phyloP scores from a whole-genome alignment of 768 basidiomycete species.

The Kwoniella bestiolae region DNA sequence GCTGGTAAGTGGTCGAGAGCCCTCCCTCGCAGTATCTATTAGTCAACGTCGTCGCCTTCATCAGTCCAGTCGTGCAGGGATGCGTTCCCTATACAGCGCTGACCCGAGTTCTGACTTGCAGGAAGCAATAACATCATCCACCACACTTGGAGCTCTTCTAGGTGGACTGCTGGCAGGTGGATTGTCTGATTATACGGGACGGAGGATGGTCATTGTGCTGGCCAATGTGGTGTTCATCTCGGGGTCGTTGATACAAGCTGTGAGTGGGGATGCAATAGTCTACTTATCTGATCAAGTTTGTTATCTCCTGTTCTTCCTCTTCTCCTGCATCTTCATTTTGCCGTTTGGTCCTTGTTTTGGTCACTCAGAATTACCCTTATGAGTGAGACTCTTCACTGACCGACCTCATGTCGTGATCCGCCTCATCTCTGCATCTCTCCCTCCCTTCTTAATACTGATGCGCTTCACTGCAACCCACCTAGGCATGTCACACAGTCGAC shows the following conservation, averaged over 20 bases:
- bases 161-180: slow-evolving; percentile 74
- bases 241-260: slow-evolving; percentile 73
- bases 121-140: slow-evolving; percentile 81
- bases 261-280: too few relatives aligned
- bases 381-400: not conserved
- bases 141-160: slow-evolving; percentile 75
- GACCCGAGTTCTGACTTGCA: too few relatives aligned
- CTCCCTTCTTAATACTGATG: not conserved
- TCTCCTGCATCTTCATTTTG: too few relatives aligned
- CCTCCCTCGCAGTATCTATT: too few relatives aligned
- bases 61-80: too few relatives aligned
- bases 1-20: slow-evolving; percentile 62
- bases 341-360: too few relatives aligned
- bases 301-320: too few relatives aligned
- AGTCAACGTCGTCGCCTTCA: too few relatives aligned
- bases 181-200: slow-evolving; percentile 72
- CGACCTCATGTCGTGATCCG: not conserved
- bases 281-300: too few relatives aligned
- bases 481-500: slow-evolving; percentile 64
- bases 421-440: not conserved
- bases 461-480: not conserved
- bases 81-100: too few relatives aligned
- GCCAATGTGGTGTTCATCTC: slow-evolving; percentile 75
- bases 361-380: too few relatives aligned
- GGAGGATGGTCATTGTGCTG: slow-evolving; percentile 67